Evolutionary conservation across 768 basidiomycete species (phyloP).

Genomic region (Boletus vinaceobasis): DNA sequence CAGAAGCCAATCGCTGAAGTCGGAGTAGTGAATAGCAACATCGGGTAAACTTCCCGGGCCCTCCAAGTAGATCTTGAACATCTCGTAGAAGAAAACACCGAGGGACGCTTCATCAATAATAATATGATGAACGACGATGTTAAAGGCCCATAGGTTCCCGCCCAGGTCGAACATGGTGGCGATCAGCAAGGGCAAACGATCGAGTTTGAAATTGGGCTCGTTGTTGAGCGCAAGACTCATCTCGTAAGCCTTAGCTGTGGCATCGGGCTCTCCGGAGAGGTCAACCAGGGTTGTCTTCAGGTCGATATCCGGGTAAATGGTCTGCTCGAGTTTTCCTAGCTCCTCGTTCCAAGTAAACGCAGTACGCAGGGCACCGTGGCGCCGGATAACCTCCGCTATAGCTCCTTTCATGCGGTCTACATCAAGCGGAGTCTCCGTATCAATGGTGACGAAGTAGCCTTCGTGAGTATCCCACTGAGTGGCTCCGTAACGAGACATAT

Average conservation of each 20-base stretch:
- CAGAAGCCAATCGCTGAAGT: constrained; percentile 24
- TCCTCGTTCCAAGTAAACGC: constrained; percentile 30
- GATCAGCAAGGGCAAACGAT: constrained; percentile 24
- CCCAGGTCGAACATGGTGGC: constrained; percentile 27
- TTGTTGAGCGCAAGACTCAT: constrained; percentile 27
- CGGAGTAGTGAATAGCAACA: constrained; percentile 18
- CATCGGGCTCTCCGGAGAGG: constrained; percentile 26
- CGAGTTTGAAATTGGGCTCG: constrained; percentile 24
- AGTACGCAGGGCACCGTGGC: constrained; percentile 30
- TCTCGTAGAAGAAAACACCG: constrained; percentile 30
- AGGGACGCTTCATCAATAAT: constrained; percentile 31
- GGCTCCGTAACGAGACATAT: constrained; percentile 32
- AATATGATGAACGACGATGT: constrained; percentile 30
- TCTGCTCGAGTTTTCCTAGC: constrained; percentile 28
- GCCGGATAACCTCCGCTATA: constrained; percentile 25
- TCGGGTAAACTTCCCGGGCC: constrained; percentile 26
- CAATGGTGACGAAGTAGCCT: constrained; percentile 19
- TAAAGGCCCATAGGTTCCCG: constrained; percentile 24
- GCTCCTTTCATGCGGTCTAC: constrained; percentile 27
- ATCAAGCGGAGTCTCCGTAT: constrained; percentile 25
- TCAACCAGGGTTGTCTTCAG: constrained; percentile 23
- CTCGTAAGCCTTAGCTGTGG: constrained; percentile 27
- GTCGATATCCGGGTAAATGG: constrained; percentile 27
- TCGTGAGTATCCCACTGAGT: constrained; percentile 34
- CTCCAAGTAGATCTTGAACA: constrained; percentile 27